phyloP scores from a whole-genome alignment of 2,329 filamentous ascomycete genomes.

The Fusarium xylarioides region DNA sequence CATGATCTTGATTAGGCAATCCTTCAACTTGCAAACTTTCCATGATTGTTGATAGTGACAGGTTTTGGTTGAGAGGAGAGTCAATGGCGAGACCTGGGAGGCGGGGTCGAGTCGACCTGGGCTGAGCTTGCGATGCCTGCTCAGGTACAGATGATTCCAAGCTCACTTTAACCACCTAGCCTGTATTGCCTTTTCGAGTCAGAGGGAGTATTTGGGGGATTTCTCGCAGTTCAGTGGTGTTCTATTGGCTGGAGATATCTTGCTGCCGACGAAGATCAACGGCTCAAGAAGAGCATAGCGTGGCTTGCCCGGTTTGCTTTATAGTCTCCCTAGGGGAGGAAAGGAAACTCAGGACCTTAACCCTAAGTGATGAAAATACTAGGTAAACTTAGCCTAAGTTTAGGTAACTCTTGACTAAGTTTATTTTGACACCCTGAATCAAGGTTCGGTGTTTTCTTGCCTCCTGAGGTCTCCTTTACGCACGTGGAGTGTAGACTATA shows the following conservation, averaged over 20 bases:
- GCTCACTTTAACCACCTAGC: neutral
- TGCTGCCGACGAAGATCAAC: neutral
- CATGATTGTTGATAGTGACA: neutral
- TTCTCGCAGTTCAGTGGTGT: neutral
- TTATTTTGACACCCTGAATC: too few species aligned
- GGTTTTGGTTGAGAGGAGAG: neutral
- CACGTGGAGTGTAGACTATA: conserved; percentile 6
- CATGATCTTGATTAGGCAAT: conserved; percentile 26
- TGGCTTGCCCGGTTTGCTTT: neutral
- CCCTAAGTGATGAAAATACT: too few species aligned
- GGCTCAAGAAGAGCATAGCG: neutral
- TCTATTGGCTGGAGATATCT: neutral
- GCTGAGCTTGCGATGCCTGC: conserved; percentile 13
- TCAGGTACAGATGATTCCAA: neutral
- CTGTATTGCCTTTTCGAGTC: neutral
- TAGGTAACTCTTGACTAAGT: too few species aligned
- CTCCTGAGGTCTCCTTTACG: neutral
- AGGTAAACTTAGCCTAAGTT: too few species aligned
- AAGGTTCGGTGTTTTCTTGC: too few species aligned
- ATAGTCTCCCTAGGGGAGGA: too few species aligned
- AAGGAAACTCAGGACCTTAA: too few species aligned
- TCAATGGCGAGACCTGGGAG: neutral
- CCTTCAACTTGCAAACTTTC: conserved; percentile 14
- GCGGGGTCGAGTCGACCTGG: neutral
- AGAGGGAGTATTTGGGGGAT: neutral